Conservation (phyloP, 768 basidiomycete species). For the Boletus sp. region DNA sequence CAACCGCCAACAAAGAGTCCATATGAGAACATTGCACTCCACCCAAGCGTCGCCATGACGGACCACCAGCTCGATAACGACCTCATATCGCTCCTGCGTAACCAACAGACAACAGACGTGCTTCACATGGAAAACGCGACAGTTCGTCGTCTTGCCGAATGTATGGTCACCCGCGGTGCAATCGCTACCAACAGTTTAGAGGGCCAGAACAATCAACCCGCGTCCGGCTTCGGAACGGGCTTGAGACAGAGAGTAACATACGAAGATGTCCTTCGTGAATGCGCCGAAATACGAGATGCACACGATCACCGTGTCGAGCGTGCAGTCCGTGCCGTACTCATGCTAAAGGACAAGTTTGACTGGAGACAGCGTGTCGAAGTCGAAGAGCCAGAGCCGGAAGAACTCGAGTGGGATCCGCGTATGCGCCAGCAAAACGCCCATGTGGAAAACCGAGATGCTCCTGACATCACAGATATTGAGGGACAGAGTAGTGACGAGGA, state of each 20-base stretch:
- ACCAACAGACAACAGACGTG: slow-evolving; percentile 78
- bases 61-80: slow-evolving; percentile 72
- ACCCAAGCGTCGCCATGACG: slow-evolving; percentile 56
- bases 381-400: slow-evolving; percentile 76
- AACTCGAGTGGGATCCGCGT: slow-evolving; percentile 68
- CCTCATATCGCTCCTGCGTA: slow-evolving; percentile 71
- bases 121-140: slow-evolving; percentile 68
- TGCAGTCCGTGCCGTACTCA: slow-evolving; percentile 73
- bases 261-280: slow-evolving; percentile 66
- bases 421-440: slow-evolving; percentile 22
- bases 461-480: slow-evolving; percentile 27
- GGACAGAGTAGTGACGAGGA: slow-evolving; percentile 40
- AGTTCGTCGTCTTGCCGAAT: slow-evolving; percentile 66
- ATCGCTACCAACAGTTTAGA: slow-evolving; percentile 45
- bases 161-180: slow-evolving; percentile 59
- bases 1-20: slow-evolving; percentile 20
- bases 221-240: slow-evolving; percentile 22
- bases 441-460: slow-evolving; percentile 3
- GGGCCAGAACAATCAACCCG: slow-evolving; percentile 31
- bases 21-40: slow-evolving; percentile 69
- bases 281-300: slow-evolving; percentile 60
- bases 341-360: slow-evolving; percentile 78
- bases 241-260: slow-evolving; percentile 33
- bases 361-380: slow-evolving; percentile 82
- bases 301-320: slow-evolving; percentile 78